These are phyloP conservation scores for Cryptococcus sp. DNA, from an alignment of 1,284 basidiomycete species.

Conservation along the genomic window DNA sequence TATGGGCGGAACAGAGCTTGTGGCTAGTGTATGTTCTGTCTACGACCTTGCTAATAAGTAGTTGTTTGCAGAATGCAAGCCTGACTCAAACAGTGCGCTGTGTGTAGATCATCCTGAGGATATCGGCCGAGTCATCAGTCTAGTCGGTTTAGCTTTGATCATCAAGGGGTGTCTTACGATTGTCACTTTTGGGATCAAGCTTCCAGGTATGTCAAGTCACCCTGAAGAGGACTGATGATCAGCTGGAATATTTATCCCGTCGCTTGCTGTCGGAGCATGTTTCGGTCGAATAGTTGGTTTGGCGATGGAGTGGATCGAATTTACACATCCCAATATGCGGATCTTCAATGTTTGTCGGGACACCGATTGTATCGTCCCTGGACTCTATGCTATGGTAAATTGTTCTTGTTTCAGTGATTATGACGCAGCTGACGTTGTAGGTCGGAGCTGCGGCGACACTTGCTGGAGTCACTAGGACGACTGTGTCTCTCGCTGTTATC, in stretches of 20 bases:
- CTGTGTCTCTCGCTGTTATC: conserved; percentile 88
- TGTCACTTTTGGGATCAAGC: conserved; percentile 88
- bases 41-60: conserved; percentile 29
- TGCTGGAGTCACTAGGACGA: conserved; percentile 69
- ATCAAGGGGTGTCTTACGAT: conserved; percentile 80
- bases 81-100: conserved; percentile 62
- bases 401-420: neutral
- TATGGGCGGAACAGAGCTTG: conserved; percentile 92
- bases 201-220: conserved; percentile 54
- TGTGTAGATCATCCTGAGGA: conserved; percentile 65
- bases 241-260: conserved; percentile 96
- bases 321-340: conserved; percentile 58
- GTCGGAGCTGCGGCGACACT: conserved; percentile 83
- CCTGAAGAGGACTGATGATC: neutral
- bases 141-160: conserved; percentile 68
- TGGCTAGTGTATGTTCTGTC: conserved; percentile 49
- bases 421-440: conserved; percentile 13
- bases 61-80: conserved; percentile 82
- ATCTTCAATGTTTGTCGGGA: conserved; percentile 63
- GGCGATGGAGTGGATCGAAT: conserved; percentile 71
- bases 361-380: conserved; percentile 57
- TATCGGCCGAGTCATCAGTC: conserved; percentile 62
- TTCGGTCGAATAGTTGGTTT: conserved; percentile 87
- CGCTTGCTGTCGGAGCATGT: conserved; percentile 93
- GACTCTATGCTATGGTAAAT: conserved; percentile 74